Evolutionary conservation across 2,329 filamentous ascomycete genomes (phyloP).

Genomic region (Clarireedia hainanense): DNA sequence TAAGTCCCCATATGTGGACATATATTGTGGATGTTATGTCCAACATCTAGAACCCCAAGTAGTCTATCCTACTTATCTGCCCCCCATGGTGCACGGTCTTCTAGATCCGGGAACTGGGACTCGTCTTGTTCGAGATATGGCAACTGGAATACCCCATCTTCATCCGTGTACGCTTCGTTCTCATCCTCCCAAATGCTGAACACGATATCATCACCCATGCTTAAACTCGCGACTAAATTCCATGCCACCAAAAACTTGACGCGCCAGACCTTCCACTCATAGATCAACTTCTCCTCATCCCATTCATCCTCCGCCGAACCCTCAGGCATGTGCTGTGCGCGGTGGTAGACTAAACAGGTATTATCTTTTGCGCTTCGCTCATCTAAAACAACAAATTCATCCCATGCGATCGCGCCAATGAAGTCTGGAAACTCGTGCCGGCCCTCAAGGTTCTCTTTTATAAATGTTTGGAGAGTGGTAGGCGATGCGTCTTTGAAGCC

Average conservation of each 20-base stretch:
- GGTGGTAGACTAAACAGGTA: background rate
- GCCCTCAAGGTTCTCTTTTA: background rate
- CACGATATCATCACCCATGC: background rate
- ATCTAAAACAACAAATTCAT: background rate
- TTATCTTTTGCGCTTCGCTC: background rate
- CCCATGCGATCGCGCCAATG: background rate
- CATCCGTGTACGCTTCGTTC: background rate
- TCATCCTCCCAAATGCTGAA: background rate
- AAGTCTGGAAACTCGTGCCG: background rate
- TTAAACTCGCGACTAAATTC: background rate
- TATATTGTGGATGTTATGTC: no score
- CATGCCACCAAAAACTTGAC: slow-evolving; percentile 1
- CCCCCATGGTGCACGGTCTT: background rate
- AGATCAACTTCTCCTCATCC: background rate
- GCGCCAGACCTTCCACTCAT: slow-evolving; percentile 1
- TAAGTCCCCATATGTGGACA: no score
- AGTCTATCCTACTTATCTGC: background rate
- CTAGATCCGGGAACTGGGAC: background rate
- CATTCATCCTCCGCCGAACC: background rate
- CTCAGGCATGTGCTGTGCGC: background rate
- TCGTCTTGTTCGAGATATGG: background rate
- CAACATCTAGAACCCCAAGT: no score
- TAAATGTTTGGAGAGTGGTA: background rate
- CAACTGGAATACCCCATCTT: background rate
- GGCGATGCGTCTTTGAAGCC: background rate